These are phyloP conservation scores for Chrysoporthe puriensis DNA, from an alignment of 2,329 filamentous ascomycete genomes.

Conservation along the genomic window DNA sequence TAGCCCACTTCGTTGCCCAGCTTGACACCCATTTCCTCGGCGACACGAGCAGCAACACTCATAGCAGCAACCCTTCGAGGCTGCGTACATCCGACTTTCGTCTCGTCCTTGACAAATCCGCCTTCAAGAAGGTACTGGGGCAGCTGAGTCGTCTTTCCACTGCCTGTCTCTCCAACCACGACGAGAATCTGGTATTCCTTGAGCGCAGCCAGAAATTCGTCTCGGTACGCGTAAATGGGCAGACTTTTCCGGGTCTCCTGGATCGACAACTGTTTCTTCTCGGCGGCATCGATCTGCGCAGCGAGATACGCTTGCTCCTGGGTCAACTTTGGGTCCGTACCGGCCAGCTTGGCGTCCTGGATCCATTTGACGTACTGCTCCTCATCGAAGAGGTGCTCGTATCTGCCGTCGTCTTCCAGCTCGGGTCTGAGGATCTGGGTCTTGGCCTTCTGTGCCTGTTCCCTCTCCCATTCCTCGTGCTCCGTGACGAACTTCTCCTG, in stretches of 20 bases:
- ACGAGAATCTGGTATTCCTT: constrained; percentile 85
- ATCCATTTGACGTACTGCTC: constrained; percentile 82
- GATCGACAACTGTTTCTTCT: constrained; percentile 85
- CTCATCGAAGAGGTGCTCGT: constrained; percentile 92
- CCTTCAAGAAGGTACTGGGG: constrained; percentile 93
- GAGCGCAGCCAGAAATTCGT: constrained; percentile 86
- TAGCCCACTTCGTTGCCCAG: constrained; percentile 93
- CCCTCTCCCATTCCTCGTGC: constrained; percentile 93
- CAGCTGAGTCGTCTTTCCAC: constrained; percentile 93
- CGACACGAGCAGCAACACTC: constrained; percentile 95
- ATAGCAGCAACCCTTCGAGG: constrained; percentile 95
- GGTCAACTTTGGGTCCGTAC: constrained; percentile 71
- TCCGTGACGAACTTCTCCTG: constrained; percentile 91
- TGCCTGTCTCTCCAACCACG: constrained; percentile 92
- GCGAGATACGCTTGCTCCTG: constrained; percentile 80
- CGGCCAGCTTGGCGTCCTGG: constrained; percentile 61
- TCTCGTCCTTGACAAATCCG: constrained; percentile 80
- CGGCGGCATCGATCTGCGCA: constrained; percentile 83
- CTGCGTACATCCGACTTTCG: constrained; percentile 92
- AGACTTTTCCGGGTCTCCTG: constrained; percentile 89
- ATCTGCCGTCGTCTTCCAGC: constrained; percentile 77
- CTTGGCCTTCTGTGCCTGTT: constrained; percentile 86
- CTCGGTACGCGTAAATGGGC: constrained; percentile 86
- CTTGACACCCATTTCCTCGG: constrained; percentile 89
- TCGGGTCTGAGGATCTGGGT: constrained; percentile 79